These are phyloP conservation scores for Diaporthe batatas DNA, from an alignment of 2,329 filamentous ascomycete species.

Conservation along the genomic window DNA sequence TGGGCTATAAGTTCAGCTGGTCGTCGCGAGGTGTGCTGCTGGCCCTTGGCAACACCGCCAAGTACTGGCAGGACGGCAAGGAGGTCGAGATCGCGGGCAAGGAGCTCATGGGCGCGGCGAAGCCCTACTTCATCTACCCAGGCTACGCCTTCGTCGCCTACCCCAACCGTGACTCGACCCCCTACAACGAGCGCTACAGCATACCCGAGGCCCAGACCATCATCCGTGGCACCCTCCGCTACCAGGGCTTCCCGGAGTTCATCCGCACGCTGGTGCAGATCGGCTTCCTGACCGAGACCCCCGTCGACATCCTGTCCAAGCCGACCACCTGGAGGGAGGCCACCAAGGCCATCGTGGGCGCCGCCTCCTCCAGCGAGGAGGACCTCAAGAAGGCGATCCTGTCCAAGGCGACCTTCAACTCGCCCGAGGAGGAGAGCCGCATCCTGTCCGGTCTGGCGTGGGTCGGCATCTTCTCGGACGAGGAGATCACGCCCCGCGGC, in stretches of 20 bases:
- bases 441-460: constrained; percentile 79
- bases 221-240: constrained; percentile 84
- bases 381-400: constrained; percentile 81
- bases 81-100: constrained; percentile 73
- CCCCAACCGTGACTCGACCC: constrained; percentile 88
- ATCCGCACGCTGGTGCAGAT: constrained; percentile 89
- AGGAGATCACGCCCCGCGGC: constrained; percentile 77
- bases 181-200: constrained; percentile 88
- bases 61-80: constrained; percentile 84
- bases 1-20: constrained; percentile 91
- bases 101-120: constrained; percentile 87
- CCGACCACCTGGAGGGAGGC: constrained; percentile 87
- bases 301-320: constrained; percentile 74
- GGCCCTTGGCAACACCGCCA: constrained; percentile 87
- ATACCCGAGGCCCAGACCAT: constrained; percentile 94
- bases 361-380: constrained; percentile 73
- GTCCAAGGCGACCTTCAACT: constrained; percentile 80
- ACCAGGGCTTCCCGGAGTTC: constrained; percentile 91
- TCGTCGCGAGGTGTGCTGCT: constrained; percentile 87
- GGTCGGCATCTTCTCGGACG: constrained; percentile 77
- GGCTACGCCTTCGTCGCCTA: constrained; percentile 93
- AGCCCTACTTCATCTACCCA: constrained; percentile 92
- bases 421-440: constrained; percentile 74
- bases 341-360: constrained; percentile 80
- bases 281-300: constrained; percentile 84